Evolutionary conservation across 2,329 filamentous ascomycete species (phyloP), one percentile per base, ranked within the genome.

Genomic region (Botrytis hyacinthi): DNA sequence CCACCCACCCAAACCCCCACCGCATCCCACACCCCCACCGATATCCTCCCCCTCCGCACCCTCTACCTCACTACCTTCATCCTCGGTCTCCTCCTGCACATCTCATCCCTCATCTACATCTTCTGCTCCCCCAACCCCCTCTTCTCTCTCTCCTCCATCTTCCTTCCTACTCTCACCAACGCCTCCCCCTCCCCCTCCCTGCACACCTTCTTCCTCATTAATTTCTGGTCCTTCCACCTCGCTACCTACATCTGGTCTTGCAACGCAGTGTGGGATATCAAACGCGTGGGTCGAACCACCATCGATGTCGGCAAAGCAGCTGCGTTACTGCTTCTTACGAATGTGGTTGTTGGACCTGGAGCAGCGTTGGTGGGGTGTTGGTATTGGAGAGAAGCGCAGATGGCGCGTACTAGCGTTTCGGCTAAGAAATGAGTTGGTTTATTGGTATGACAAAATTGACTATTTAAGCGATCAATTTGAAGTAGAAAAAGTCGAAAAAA

Each of bases 301-400:
- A 22, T 59, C 35, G 48, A 72, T 35, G 40, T 72, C n/a, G 60
- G 61, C 5, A 72, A 68, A 57, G 46, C 48, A 14, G 70, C 48
- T 14, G 63, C 29, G 10, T 8, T 67, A 18, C 29, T 66, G 10
- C 48, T 68, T 37, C 14, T 60, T 5, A 62, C 62, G 9, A 72
- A 59, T 46, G 4, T 72, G 37, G 22, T 4, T 29, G 62, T 67
- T 12, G 51, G 62, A 10, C 70, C 70, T 16, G 70, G 62, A 20
- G 61, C 70, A n/a, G 70, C 61, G 8, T 46, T 72, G n/a, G 61
- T 57, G 20, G 70, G 70, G 0, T 72, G 70, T 59, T 72, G 70
- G 70, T 72, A 68, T 9, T 68, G 70, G 62, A 46, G 40, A 29
- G 62, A 72, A 54, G 26, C 37, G 46, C 61, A 65, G 35, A 72